These are phyloP conservation scores for Cymbidium sinense DNA, from an alignment of 106 monocot genomes.

Conservation along the genomic window DNA sequence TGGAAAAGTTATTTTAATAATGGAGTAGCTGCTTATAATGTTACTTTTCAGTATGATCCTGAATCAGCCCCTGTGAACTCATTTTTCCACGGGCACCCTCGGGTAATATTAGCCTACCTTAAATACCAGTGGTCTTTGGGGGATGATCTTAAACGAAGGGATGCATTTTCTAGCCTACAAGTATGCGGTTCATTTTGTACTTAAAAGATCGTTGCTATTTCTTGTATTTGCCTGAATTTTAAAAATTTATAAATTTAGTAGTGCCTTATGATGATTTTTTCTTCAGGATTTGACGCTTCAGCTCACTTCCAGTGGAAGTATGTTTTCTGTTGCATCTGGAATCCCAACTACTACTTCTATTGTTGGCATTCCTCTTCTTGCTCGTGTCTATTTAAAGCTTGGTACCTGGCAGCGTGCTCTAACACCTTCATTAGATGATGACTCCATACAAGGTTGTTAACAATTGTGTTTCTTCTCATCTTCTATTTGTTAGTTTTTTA, in stretches of 20 bases:
- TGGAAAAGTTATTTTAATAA: neutral
- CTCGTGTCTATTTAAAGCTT: slow-evolving; percentile 90
- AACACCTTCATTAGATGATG: slow-evolving; percentile 87
- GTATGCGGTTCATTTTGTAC: slow-evolving; percentile 26
- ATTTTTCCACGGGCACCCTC: slow-evolving; percentile 62
- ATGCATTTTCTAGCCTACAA: slow-evolving; percentile 73
- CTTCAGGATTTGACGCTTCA: slow-evolving; percentile 70
- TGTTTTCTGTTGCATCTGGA: slow-evolving; percentile 18
- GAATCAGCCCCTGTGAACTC: slow-evolving; percentile 51
- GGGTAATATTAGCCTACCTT: slow-evolving; percentile 77
- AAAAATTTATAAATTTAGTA: neutral
- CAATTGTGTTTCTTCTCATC: neutral
- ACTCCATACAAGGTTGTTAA: slow-evolving; percentile 71
- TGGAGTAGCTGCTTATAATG: neutral
- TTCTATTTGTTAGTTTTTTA: neutral
- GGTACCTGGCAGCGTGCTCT: slow-evolving; percentile 87
- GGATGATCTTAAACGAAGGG: slow-evolving; percentile 78
- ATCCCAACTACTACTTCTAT: slow-evolving; percentile 19
- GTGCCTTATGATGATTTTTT: slow-evolving; percentile 2
- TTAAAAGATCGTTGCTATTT: neutral
- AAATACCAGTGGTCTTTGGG: slow-evolving; percentile 97
- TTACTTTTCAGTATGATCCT: slow-evolving; percentile 71
- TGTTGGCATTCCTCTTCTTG: slow-evolving; percentile 67
- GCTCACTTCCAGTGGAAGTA: slow-evolving; percentile 46
- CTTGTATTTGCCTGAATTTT: slow-evolving; percentile 2